A percentile compares a stretch with the other conserved stretches of the same genome.
Evolutionary conservation across 2,329 filamentous ascomycete genomes (phyloP).

Genomic region (Hypoxylon sp.): DNA sequence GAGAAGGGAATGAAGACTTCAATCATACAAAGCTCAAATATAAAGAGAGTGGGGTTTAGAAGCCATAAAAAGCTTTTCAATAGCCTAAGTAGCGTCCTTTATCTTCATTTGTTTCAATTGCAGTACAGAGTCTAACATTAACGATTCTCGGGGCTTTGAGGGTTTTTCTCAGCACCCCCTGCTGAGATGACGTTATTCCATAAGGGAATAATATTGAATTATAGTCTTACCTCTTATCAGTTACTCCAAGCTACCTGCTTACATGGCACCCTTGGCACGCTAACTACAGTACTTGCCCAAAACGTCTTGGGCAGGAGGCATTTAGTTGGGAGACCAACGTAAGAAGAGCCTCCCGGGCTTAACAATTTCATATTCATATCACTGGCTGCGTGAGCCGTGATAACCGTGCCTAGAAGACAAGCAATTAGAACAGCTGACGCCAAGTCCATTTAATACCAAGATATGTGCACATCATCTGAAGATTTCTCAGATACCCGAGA

Average conservation of each 20-base stretch:
- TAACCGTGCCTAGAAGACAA: constrained; percentile 11
- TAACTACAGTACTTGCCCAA: not conserved
- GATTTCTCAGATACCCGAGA: constrained; percentile 27
- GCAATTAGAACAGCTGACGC: constrained; percentile 19
- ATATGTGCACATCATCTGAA: constrained; percentile 4
- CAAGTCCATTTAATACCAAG: constrained; percentile 21
- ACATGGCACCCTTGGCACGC: constrained; percentile 4
- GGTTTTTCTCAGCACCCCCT: not conserved
- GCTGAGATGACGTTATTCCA: not conserved
- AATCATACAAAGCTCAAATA: not conserved
- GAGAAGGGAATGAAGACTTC: not conserved
- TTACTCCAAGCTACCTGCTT: constrained; percentile 11
- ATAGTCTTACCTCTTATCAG: not conserved
- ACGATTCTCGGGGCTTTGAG: not conserved
- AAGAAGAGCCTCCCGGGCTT: not conserved
- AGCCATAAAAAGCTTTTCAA: too few species aligned
- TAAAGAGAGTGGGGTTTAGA: not conserved
- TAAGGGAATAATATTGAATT: not conserved
- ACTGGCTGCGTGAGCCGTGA: not conserved
- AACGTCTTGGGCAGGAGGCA: not conserved
- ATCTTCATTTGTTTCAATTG: not conserved
- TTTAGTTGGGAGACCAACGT: not conserved
- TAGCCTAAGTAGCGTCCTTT: not conserved
- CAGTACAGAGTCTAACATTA: not conserved
- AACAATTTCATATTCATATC: constrained; percentile 3